Base-by-base conservation (phyloP, 495 filamentous ascomycete species). In the Margaritispora aquatica region DNA sequence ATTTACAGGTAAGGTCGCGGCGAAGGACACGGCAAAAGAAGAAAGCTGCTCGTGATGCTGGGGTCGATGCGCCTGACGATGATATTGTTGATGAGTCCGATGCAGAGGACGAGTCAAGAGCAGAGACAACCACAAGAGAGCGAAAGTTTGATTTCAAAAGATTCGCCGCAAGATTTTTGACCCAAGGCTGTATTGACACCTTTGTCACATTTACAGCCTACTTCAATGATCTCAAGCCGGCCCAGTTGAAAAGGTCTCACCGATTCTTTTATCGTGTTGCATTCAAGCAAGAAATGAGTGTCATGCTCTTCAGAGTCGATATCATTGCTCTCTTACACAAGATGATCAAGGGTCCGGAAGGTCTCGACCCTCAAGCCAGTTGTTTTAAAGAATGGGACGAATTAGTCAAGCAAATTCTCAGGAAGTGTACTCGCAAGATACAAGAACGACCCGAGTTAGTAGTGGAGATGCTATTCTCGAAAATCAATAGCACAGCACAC, bases 241-340 rank as follows among this genome's bases (percentile, higher is more conserved):
- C 84, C 41, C 95, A 97, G 69, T 74, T 97, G 51, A 99, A 98
- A 74, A 85, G 95, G 2, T 89, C 87, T 22, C 93, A 97, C 72
- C 89, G 94, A 9, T 97, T 94, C 65, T 93, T 99, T 71, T 93
- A 97, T 63, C 86, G 94, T 1, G 82, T 96, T 44, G 92, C 91
- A 3, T 97, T 97, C 78, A 97, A 97, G 73, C 86, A 91, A 66
- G 90, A 96, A 47, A 85, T 94, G 76, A 86, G 84, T 58, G 85
- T 96, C 13, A 79, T 97, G 71, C 79, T 99, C 1, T 96, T 90
- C 68, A 85, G 95, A 3, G 74, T 96, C 2, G 95, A 97, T 65
- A 95, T 96, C 15, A 83, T 99, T 56, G 84, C 85, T 38, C 78
- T 97, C 15, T 87, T 99, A 49, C 84, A 96, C 64, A 83, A 84